Percentiles rank a stretch among this genome's conserved stretches.
Evolutionary conservation across 345 rosid species (phyloP).

Genomic region (Populus nigra): DNA sequence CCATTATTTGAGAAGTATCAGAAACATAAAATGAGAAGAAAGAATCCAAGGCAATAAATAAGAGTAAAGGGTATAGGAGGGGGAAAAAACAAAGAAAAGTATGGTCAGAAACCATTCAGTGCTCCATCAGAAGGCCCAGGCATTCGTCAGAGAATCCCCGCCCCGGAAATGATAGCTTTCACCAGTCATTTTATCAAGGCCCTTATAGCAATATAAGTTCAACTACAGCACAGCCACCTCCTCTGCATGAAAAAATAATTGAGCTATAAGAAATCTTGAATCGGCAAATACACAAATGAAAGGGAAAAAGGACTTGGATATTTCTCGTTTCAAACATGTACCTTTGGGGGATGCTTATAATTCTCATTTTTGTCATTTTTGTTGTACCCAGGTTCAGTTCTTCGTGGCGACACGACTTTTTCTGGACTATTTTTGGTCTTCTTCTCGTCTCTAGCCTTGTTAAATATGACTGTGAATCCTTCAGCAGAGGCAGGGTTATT

Average conservation of each 20-base stretch:
- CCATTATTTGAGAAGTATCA: neutral
- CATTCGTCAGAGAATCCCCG: neutral
- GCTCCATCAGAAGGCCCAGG: neutral
- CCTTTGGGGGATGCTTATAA: neutral
- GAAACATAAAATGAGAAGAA: neutral
- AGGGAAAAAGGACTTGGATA: neutral
- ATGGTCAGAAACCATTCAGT: neutral
- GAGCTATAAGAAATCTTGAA: neutral
- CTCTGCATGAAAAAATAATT: conserved; percentile 2
- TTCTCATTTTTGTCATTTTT: neutral
- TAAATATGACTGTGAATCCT: conserved; percentile 21
- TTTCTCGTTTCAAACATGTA: neutral
- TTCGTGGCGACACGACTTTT: neutral
- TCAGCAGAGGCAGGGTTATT: conserved; percentile 19
- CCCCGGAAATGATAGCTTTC: neutral
- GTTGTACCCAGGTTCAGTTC: neutral
- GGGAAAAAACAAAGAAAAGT: neutral
- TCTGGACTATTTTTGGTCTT: conserved; percentile 1
- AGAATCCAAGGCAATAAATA: neutral
- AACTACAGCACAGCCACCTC: conserved; percentile 17
- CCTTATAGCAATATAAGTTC: neutral
- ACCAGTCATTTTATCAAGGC: neutral
- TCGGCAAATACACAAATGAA: neutral
- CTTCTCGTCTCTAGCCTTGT: conserved; percentile 23
- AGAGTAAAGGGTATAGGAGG: neutral